Evolutionary conservation across 768 basidiomycete species (phyloP).

Genomic region (Clathrus columnatus): DNA sequence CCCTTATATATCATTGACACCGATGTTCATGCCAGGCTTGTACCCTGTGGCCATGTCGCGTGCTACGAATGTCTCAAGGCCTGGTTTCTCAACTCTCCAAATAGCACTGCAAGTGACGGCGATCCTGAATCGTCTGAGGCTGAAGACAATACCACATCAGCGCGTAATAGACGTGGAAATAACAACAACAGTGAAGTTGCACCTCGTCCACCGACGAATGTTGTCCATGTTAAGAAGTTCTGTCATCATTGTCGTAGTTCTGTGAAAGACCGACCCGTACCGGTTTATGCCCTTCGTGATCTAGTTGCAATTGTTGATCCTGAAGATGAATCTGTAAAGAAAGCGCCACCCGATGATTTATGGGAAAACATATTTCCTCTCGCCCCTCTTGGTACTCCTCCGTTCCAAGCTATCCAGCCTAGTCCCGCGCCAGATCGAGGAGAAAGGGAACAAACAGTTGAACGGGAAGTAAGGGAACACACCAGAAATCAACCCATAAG

Average conservation of each 20-base stretch:
- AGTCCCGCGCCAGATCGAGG: too few species aligned
- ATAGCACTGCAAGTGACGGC: neutral
- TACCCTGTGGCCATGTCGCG: constrained; percentile 5
- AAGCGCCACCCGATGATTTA: neutral
- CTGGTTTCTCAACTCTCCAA: neutral
- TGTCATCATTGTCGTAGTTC: constrained; percentile 4
- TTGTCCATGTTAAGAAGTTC: neutral
- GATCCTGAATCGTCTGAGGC: neutral
- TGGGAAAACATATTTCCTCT: constrained; percentile 3
- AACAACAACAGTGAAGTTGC: neutral
- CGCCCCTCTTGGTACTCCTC: too few species aligned
- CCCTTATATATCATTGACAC: neutral
- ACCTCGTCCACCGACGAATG: neutral
- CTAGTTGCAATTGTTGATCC: neutral
- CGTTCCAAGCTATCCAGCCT: too few species aligned
- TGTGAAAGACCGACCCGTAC: neutral
- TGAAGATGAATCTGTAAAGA: neutral
- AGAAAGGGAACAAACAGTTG: too few species aligned
- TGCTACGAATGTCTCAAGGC: constrained; percentile 3
- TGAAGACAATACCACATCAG: neutral
- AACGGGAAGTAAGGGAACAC: too few species aligned
- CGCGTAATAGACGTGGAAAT: neutral
- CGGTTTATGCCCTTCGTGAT: neutral
- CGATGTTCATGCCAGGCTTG: neutral
- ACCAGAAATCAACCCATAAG: too few species aligned